phyloP scores from a whole-genome alignment of 805 yeast species.

The Yamadazyma phyllophila region DNA sequence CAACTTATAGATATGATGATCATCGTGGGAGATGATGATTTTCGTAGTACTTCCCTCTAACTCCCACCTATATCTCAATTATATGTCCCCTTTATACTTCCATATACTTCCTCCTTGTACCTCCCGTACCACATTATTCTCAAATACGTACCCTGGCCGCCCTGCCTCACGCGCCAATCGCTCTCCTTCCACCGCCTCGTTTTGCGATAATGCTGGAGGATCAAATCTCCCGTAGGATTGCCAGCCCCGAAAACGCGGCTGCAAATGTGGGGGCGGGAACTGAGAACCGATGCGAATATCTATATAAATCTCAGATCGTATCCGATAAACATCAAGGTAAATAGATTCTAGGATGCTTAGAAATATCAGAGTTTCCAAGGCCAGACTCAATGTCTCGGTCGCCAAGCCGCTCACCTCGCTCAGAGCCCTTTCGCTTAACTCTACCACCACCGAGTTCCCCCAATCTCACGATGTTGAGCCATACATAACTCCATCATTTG shows the following conservation, averaged over 20 bases:
- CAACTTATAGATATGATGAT: no score
- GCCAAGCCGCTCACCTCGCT: neutral
- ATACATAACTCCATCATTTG: constrained; percentile 50
- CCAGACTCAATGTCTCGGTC: neutral
- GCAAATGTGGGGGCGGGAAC: constrained; percentile 11
- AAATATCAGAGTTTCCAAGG: neutral
- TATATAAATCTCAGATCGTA: neutral
- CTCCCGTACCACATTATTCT: no score
- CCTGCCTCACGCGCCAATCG: no score
- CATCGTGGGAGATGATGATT: no score
- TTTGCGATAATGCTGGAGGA: neutral
- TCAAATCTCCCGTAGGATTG: neutral
- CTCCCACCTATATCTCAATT: no score
- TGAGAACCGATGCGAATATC: constrained; percentile 6
- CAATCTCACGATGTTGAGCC: constrained; percentile 43
- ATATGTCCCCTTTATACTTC: no score
- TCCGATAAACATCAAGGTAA: neutral
- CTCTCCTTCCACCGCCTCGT: no score
- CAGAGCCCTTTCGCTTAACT: constrained; percentile 5
- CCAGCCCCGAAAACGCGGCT: constrained; percentile 4
- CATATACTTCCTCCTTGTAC: no score
- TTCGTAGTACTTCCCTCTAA: no score
- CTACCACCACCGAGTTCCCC: constrained; percentile 34
- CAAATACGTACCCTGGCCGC: no score
- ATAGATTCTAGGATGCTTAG: neutral